These are phyloP conservation scores for Ogataea chonburiensis DNA, from an alignment of 805 yeast species.

Conservation along the genomic window DNA sequence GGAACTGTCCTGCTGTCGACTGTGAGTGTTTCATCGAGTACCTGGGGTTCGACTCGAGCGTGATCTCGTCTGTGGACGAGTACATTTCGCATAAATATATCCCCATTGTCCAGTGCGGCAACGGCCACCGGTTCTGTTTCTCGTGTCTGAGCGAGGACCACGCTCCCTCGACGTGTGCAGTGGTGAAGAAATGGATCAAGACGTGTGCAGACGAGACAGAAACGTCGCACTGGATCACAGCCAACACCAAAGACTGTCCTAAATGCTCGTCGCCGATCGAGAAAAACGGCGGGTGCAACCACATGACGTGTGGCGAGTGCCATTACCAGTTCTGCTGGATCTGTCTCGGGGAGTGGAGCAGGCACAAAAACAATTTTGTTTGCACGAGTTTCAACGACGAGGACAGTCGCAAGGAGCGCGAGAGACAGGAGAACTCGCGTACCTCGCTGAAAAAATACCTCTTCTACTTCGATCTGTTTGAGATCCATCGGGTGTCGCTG, in stretches of 20 bases:
- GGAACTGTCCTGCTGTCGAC: slow-evolving; percentile 86
- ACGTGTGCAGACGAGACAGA: slow-evolving; percentile 86
- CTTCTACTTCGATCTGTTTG: slow-evolving; percentile 71
- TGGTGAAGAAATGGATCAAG: slow-evolving; percentile 68
- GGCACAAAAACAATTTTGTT: slow-evolving; percentile 64
- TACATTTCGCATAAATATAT: slow-evolving; percentile 33
- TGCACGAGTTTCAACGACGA: slow-evolving; percentile 55
- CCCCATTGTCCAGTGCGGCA: slow-evolving; percentile 69
- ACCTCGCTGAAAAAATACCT: slow-evolving; percentile 62
- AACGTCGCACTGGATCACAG: slow-evolving; percentile 81
- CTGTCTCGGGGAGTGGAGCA: slow-evolving; percentile 73
- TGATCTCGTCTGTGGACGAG: slow-evolving; percentile 28
- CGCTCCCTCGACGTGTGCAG: slow-evolving; percentile 76
- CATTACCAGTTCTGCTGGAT: slow-evolving; percentile 88
- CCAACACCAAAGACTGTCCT: slow-evolving; percentile 85
- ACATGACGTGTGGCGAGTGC: slow-evolving; percentile 86
- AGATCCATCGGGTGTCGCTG: slow-evolving; percentile 74
- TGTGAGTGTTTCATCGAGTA: slow-evolving; percentile 57
- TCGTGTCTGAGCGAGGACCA: slow-evolving; percentile 75
- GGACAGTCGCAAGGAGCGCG: slow-evolving; percentile 38
- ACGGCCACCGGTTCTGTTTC: slow-evolving; percentile 74
- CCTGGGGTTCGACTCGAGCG: slow-evolving; percentile 33
- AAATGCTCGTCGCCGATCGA: slow-evolving; percentile 78
- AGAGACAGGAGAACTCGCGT: slow-evolving; percentile 43
- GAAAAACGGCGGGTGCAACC: slow-evolving; percentile 96